Conservation (phyloP, 768 basidiomycete genomes). For the Brasilioporus rufonigricans region DNA sequence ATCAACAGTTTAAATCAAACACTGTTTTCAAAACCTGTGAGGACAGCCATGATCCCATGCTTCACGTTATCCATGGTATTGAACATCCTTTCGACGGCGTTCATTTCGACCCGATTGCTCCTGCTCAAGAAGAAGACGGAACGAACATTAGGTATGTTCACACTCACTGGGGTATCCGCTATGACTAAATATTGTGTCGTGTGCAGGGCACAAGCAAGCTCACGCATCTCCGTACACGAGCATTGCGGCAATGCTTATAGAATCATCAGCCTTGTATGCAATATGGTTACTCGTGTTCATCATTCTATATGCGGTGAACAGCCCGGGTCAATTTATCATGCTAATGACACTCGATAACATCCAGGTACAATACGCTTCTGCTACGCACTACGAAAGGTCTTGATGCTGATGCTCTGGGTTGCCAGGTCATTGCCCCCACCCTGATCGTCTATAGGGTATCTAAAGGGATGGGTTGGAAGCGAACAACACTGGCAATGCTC, state of each 20-base stretch:
- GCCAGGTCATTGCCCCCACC: background rate
- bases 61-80: background rate
- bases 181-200: too few species aligned
- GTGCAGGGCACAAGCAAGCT: too few species aligned
- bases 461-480: background rate
- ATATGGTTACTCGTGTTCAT: background rate
- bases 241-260: background rate
- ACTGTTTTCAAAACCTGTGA: background rate
- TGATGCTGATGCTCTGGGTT: background rate
- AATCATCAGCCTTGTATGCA: background rate
- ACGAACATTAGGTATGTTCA: background rate
- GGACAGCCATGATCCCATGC: background rate
- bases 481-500: background rate
- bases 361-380: background rate
- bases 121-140: background rate
- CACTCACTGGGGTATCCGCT: too few species aligned
- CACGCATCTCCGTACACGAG: background rate
- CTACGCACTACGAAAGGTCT: too few species aligned
- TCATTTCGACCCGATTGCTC: background rate
- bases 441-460: background rate
- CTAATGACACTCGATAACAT: background rate
- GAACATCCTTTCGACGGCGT: background rate
- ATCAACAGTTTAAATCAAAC: background rate
- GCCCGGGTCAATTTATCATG: background rate
- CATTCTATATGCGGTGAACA: background rate